Base-by-base conservation (phyloP, 2,329 filamentous ascomycete species). In the Leptographium flavum region DNA sequence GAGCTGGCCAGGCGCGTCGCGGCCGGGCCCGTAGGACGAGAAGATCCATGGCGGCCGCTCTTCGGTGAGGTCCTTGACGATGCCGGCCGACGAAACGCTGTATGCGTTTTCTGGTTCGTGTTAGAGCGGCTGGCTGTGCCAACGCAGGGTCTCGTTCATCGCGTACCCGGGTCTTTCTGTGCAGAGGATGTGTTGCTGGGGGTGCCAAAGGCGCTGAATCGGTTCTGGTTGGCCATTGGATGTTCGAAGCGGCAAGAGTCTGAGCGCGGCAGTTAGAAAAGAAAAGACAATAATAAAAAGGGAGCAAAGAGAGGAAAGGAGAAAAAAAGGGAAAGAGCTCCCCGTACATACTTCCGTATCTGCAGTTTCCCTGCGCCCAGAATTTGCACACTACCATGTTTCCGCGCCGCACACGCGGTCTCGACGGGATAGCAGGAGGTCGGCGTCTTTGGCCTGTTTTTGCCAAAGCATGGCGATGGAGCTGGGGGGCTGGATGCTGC, bases 31-130 rank as follows among this genome's bases (percentile, higher is more conserved):
- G 60, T 94, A 96, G 21, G 82, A 74, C 1, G 88, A 94, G 22
- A 95, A 72, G 5, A 92, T 81, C 83, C 88, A 96, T 68, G 76
- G 65, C 17, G 90, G 90, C 9, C 74, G 72, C 49, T 92, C 85
- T 21, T 70, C 68, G 1, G 70, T 74, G 39, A 93, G 68, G 57
- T 93, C 87, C 44, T 64, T 63, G 49, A 71, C 70, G 53, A 93
- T 81, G 3, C 63, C 64, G 0, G 75, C 74, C 36, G 64, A 63
- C n/a, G 64, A 73, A 35, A 87, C 61, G 38, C 62, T 69, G 57
- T 76, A 76, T 5, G 66, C 52, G 17, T 50, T 45, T 7, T 41
- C 50, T 47, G 54, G n/a, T n/a, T n/a, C n/a, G n/a, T n/a, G n/a
- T n/a, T n/a, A n/a, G n/a, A n/a, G n/a, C n/a, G n/a, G n/a, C n/a